Evolutionary conservation across 2,329 filamentous ascomycete species (phyloP).

Genomic region (Metarhizium robertsii): DNA sequence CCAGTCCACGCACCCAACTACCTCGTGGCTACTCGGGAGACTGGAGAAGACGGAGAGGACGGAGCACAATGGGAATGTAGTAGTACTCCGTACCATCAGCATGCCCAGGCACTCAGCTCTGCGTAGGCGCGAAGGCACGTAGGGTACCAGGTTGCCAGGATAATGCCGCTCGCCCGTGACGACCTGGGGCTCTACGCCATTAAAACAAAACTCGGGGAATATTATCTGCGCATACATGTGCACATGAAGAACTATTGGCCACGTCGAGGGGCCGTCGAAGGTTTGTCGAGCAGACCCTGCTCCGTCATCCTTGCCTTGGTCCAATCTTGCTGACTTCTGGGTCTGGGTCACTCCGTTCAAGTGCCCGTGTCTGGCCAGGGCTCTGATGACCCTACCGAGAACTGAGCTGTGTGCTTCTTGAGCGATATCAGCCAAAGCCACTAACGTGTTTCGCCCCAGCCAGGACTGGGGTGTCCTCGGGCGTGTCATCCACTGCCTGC

Average conservation of each 20-base stretch:
- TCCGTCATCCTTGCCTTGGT: conserved; percentile 14
- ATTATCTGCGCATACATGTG: conserved; percentile 25
- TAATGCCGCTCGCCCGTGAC: conserved; percentile 17
- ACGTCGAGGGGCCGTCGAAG: neutral
- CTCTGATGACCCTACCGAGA: neutral
- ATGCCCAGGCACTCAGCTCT: no score
- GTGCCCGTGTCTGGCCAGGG: neutral
- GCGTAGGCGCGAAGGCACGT: neutral
- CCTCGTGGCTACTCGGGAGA: no score
- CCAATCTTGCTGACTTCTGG: neutral
- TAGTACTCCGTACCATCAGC: no score
- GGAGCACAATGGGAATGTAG: no score
- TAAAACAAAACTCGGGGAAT: conserved; percentile 39
- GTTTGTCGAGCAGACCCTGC: conserved; percentile 23
- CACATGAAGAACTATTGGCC: neutral
- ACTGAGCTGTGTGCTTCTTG: neutral
- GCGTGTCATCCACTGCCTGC: conserved; percentile 8
- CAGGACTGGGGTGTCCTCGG: conserved; percentile 17
- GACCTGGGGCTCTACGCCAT: conserved; percentile 35
- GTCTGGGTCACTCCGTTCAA: neutral
- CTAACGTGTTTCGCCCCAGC: conserved; percentile 33
- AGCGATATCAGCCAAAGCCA: conserved; percentile 27
- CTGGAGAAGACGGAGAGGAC: no score
- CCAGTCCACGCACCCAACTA: no score
- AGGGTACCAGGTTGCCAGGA: neutral